Conservation (phyloP, 768 basidiomycete genomes). For the Russula emetica region DNA sequence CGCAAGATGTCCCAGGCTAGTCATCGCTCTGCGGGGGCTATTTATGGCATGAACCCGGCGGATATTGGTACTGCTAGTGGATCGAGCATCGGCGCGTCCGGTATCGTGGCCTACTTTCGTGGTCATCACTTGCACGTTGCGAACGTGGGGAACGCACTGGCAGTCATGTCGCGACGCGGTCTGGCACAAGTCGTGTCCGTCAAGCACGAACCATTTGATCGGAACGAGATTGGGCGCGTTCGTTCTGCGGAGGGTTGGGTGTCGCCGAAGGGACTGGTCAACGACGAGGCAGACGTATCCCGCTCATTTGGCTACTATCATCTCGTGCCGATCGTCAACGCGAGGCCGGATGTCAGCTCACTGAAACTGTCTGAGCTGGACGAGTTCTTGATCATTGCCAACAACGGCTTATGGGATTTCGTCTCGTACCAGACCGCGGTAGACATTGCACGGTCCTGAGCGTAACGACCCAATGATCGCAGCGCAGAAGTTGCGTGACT, state of each 20-base stretch:
- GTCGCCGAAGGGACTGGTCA: slow-evolving; percentile 83
- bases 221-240: slow-evolving; percentile 79
- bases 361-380: slow-evolving; percentile 76
- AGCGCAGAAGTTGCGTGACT: slow-evolving; percentile 93
- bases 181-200: slow-evolving; percentile 68
- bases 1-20: slow-evolving; percentile 74
- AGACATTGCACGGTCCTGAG: slow-evolving; percentile 83
- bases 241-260: slow-evolving; percentile 92
- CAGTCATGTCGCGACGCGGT: slow-evolving; percentile 78
- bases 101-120: slow-evolving; percentile 79
- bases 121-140: slow-evolving; percentile 81
- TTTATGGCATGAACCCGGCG: slow-evolving; percentile 38
- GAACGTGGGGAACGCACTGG: slow-evolving; percentile 84
- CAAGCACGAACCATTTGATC: slow-evolving; percentile 88
- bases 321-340: slow-evolving; percentile 84
- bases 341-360: slow-evolving; percentile 71
- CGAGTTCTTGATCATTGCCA: slow-evolving; percentile 95
- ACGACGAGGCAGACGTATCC: slow-evolving; percentile 89
- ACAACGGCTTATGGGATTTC: slow-evolving; percentile 89
- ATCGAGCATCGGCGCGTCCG: slow-evolving; percentile 71
- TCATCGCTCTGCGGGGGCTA: slow-evolving; percentile 23
- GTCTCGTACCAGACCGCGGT: slow-evolving; percentile 94
- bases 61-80: slow-evolving; percentile 39
- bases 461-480: slow-evolving; percentile 77
- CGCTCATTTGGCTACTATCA: slow-evolving; percentile 92